phyloP scores from a whole-genome alignment of 2,329 filamentous ascomycete genomes.

The Ceratocystis alfenasii region DNA sequence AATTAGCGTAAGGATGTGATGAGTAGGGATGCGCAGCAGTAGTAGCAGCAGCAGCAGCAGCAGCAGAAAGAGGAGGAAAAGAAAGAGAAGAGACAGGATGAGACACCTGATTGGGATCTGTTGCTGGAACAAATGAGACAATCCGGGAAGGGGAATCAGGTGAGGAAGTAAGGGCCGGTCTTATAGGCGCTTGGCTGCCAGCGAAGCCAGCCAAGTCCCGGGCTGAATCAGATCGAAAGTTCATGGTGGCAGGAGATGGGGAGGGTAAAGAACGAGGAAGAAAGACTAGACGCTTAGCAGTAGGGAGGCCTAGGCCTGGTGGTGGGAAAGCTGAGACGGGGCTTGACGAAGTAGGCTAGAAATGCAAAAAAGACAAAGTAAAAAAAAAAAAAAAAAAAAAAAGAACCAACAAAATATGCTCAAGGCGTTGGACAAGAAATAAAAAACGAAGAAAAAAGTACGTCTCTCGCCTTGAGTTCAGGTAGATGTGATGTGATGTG shows the following conservation, averaged over 20 bases:
- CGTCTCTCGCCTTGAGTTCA: neutral
- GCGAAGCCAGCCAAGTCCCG: neutral
- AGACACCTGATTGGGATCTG: neutral
- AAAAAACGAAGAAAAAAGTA: neutral
- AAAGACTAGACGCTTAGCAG: neutral
- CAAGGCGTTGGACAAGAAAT: neutral
- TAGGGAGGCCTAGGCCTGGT: neutral
- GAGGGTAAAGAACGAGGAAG: neutral
- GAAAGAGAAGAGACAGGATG: neutral
- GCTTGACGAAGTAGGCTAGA: neutral
- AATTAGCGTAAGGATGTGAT: neutral
- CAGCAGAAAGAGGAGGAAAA: neutral
- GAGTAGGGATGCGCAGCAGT: neutral
- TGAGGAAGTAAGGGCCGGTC: neutral
- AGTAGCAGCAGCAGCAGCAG: neutral
- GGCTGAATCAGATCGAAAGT: neutral
- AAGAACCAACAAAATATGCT: neutral
- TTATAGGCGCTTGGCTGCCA: neutral
- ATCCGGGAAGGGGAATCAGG: neutral
- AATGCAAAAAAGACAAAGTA: neutral
- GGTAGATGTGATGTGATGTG: neutral
- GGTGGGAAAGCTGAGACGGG: neutral
- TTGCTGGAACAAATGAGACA: neutral
- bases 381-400: neutral
- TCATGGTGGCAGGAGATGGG: neutral